These are phyloP conservation scores for Yamadazyma sp. DNA, from an alignment of 1,139 yeast genomes.

Conservation along the genomic window DNA sequence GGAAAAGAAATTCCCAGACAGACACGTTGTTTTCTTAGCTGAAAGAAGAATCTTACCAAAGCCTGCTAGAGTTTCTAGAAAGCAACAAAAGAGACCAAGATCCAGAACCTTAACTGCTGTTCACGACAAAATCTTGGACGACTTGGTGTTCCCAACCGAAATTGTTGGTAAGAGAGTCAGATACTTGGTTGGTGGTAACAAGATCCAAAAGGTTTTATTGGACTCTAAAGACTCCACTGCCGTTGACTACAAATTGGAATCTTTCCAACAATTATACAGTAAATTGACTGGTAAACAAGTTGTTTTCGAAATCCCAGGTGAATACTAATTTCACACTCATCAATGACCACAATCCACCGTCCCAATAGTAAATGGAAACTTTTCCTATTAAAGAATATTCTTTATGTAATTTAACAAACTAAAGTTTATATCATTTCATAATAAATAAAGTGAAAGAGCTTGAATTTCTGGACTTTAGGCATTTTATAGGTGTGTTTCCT, in stretches of 20 bases:
- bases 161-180: conserved; percentile 99
- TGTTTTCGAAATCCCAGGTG: conserved; percentile 93
- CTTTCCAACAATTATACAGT: conserved; percentile 98
- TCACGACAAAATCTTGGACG: conserved; percentile 98
- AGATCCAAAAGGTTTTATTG: conserved; percentile 96
- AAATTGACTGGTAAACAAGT: conserved; percentile 99
- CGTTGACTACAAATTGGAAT: conserved; percentile 98
- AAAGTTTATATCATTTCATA: conserved; percentile 13
- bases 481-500: too few species aligned
- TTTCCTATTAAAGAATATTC: conserved; percentile 5
- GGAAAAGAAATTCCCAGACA: conserved; percentile 99
- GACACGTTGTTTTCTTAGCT: conserved; percentile 98
- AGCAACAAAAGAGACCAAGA: conserved; percentile 98
- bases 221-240: conserved; percentile 97
- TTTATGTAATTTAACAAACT: conserved; percentile 10
- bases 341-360: background rate
- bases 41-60: conserved; percentile 99
- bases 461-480: too few species aligned
- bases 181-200: conserved; percentile 98
- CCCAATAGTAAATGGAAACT: background rate
- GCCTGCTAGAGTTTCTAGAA: conserved; percentile 90
- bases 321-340: conserved; percentile 32
- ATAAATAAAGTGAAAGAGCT: conserved; percentile 8
- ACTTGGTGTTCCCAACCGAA: conserved; percentile 99
- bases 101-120: conserved; percentile 99